Evolutionary conservation across 371 early-diverging fungal genomes (phyloP).

Genomic region (Mucor saturninus): DNA sequence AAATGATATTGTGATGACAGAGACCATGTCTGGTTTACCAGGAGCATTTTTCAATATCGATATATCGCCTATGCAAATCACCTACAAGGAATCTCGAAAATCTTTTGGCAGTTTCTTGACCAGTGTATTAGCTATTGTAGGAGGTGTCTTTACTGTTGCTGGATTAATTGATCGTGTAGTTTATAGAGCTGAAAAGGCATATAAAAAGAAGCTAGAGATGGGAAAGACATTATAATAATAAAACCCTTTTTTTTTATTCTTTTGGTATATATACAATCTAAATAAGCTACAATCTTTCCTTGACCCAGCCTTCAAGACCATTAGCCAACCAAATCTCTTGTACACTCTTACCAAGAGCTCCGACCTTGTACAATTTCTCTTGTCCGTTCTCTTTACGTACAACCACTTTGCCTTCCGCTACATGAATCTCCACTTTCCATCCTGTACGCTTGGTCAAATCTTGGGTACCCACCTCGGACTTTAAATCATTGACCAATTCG

Average conservation of each 20-base stretch:
- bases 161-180: constrained; percentile 88
- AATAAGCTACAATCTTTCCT: constrained; percentile 46
- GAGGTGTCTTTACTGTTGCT: constrained; percentile 95
- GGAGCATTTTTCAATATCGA: constrained; percentile 96
- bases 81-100: constrained; percentile 80
- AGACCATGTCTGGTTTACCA: constrained; percentile 29
- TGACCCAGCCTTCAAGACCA: constrained; percentile 93
- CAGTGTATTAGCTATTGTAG: constrained; percentile 91
- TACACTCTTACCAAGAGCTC: constrained; percentile 85
- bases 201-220: constrained; percentile 82
- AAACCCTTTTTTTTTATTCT: not conserved
- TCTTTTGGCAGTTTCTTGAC: constrained; percentile 90
- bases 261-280: not conserved
- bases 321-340: constrained; percentile 92
- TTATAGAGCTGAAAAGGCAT: constrained; percentile 84
- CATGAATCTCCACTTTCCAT: constrained; percentile 64
- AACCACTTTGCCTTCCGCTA: constrained; percentile 59
- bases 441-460: constrained; percentile 76
- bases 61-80: constrained; percentile 96
- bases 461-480: constrained; percentile 44
- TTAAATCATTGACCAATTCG: constrained; percentile 75
- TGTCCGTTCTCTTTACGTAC: constrained; percentile 49
- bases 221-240: constrained; percentile 70
- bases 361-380: constrained; percentile 63
- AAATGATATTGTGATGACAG: constrained; percentile 53